Base-by-base conservation (phyloP, 306 rosid species). In the Dalbergia cultrata region DNA sequence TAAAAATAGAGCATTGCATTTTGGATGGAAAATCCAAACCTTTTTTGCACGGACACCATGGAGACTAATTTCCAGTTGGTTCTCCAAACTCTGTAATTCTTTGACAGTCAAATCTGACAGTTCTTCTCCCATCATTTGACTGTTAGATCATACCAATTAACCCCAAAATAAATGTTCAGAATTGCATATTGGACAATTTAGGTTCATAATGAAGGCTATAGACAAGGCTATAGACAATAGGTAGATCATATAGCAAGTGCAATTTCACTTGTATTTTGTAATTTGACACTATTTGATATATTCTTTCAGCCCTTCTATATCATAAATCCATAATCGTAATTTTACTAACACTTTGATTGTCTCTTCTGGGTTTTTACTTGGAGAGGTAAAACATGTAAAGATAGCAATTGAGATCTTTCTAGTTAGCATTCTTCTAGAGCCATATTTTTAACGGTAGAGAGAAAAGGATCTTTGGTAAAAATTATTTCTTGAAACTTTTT, bases 111-210 rank as follows among this genome's bases (percentile, higher is more conserved):
- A 59, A 9, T 94, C 90, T 71, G 97, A 90, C 58, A 95, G 88
- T 62, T 92, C 98, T 88, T 93, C 91, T 21, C 99, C 99, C 99
- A 95, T 90, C 83, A 95, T 89, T 86, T 93, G 83, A 85, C 99
- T 95, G 88, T 84, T 72, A 71, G 72, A 52, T 57, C 80, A 74
- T 56, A 39, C 54, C 66, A 60, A 77, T 2, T 47, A 54, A 54
- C 21, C 58, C 60, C 16, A 47, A 78, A 47, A 50, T 31, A 16
- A 65, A 4, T 59, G 47, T 78, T 79, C 43, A 81, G 21, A 47
- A 63, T 59, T 43, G 21, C 31, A 47, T 75, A 54, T 75, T 58
- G 76, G 70, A 59, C 74, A 41, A 58, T 31, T 47, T 18, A 57
- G 74, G 26, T 76, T 59, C 49, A 53, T 43, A 8, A 45, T 52